phyloP scores from a whole-genome alignment of 2,329 filamentous ascomycete species.

The Aotearoamyces nothofagi region DNA sequence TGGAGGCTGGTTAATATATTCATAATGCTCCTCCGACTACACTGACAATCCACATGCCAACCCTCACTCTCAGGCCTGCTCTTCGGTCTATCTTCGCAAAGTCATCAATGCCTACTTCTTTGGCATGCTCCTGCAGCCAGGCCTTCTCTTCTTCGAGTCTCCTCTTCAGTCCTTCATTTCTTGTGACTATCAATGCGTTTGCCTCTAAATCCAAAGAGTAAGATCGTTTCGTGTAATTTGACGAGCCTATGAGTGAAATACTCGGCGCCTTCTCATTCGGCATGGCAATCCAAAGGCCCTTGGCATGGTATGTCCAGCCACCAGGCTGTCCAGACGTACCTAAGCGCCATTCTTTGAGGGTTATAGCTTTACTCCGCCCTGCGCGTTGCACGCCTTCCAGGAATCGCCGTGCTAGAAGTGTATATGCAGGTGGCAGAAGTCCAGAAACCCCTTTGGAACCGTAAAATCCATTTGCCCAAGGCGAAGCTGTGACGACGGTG shows the following conservation, averaged over 20 bases:
- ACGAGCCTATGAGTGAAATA: constrained; percentile 75
- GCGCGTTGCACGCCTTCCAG: constrained; percentile 26
- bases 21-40: constrained; percentile 78
- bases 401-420: constrained; percentile 71
- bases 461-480: constrained; percentile 92
- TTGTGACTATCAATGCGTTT: constrained; percentile 74
- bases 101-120: constrained; percentile 56
- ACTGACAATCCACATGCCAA: constrained; percentile 90
- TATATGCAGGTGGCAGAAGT: constrained; percentile 84
- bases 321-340: constrained; percentile 68
- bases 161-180: constrained; percentile 53
- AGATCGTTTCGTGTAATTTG: constrained; percentile 89
- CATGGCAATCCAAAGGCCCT: constrained; percentile 81
- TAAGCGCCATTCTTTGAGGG: constrained; percentile 74
- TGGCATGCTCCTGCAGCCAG: constrained; percentile 65
- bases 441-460: constrained; percentile 76
- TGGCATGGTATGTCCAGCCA: constrained; percentile 97
- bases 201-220: constrained; percentile 88
- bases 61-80: constrained; percentile 68
- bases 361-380: constrained; percentile 40
- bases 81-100: constrained; percentile 68
- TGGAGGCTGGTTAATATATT: no score
- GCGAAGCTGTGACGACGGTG: constrained; percentile 82
- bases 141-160: constrained; percentile 66
- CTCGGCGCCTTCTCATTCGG: constrained; percentile 50